Conservation (phyloP, 345 rosid genomes). For the Euclidium syriacum region DNA sequence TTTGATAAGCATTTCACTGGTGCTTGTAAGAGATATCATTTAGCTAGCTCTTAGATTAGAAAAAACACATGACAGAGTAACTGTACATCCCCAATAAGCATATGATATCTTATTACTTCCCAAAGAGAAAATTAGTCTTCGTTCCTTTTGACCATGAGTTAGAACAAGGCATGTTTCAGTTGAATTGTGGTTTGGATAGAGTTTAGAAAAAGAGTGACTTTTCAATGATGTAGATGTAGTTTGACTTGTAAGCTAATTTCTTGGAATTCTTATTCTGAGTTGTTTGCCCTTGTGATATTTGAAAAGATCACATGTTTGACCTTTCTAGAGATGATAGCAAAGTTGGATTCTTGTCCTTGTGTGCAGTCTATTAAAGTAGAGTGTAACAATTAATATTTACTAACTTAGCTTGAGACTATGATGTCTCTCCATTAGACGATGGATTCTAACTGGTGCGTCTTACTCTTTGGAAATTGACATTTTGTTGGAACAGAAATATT, state of each 20-base stretch:
- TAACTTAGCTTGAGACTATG: conserved; percentile 41
- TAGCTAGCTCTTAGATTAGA: too few relatives aligned
- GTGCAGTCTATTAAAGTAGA: conserved; percentile 22
- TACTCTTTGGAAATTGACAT: conserved; percentile 93
- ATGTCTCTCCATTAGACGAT: conserved; percentile 48
- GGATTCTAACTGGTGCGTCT: conserved; percentile 89
- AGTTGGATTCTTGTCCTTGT: conserved; percentile 5
- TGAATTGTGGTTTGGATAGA: neutral
- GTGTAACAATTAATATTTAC: conserved; percentile 35
- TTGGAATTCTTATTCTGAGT: neutral
- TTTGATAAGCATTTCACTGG: neutral
- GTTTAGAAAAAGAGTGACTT: neutral
- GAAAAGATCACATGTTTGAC: conserved; percentile 8
- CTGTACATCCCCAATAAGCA: neutral
- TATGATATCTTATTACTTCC: neutral
- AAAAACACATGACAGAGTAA: neutral
- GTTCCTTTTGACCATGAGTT: too few relatives aligned
- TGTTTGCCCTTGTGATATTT: neutral
- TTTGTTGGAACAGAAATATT: conserved; percentile 93
- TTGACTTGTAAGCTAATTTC: neutral
- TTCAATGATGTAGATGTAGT: neutral
- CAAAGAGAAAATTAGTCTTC: too few relatives aligned
- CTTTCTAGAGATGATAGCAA: conserved; percentile 2
- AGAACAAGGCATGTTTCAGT: too few relatives aligned
- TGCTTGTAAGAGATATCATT: neutral